Base-by-base conservation (phyloP, 2,329 filamentous ascomycete genomes). In the Colletotrichum sp. region DNA sequence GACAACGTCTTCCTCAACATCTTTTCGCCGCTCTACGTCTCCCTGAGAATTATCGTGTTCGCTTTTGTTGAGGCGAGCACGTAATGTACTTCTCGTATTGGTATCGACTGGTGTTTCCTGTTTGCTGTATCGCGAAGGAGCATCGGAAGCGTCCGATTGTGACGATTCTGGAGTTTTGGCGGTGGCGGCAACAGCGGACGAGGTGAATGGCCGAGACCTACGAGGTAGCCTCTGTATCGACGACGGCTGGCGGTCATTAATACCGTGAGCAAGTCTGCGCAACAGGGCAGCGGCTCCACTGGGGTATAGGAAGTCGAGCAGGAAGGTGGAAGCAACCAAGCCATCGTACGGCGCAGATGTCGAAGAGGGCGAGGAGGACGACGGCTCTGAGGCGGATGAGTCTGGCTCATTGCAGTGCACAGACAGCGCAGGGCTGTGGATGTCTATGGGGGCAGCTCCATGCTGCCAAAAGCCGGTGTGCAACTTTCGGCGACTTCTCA, bases 221-320 rank as follows among this genome's bases (percentile, higher is more conserved):
- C 60, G 71, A 65, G 39, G 72, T 16, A 69, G 70, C 65, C 59
- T 77, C 69, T 28, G 72, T 69, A 15, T 77, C 59, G 28, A 80
- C 79, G 32, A 52, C 13, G 63, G 18, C 8, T 80, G 70, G 5
- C 78, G 78, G 39, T 79, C 76, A 12, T 74, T 32, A 3, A 78
- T 62, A 7, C 71, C 77, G 2, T 79, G 79, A 12, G 78, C 79
- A 65, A 82, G 79, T 32, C 85, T 85, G 57, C 86, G 86, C 75
- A 90, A 79, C 7, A 89, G 82, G 16, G 85, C 82, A 15, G 87
- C 72, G 13, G 88, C 85, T 12, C 86, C 86, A 39, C 79, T 86
- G 7, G 90, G 90, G 69, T 91, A 91, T 10, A 92, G 82, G 70
- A 92, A 92, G 81, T 92, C 90, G 81, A 92, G 87, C 64, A 90